phyloP scores from a whole-genome alignment of 371 early-diverging fungal species.

The Quaeritorhiza haematococci region DNA sequence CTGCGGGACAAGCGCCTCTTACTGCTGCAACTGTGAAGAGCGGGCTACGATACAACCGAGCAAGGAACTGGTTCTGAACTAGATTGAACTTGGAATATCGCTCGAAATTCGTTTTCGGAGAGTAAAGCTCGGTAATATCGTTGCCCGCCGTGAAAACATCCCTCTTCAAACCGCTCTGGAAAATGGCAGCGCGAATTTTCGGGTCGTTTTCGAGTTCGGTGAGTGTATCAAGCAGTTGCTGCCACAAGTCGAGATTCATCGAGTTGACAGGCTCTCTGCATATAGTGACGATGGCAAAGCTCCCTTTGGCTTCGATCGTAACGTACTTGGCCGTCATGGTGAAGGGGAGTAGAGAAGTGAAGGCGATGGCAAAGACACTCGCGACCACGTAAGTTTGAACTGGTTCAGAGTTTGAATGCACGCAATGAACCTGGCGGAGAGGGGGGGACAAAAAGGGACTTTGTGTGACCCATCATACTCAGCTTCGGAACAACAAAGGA shows the following conservation, averaged over 20 bases:
- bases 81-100: slow-evolving; percentile 30
- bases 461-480: too few species aligned
- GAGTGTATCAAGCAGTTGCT: slow-evolving; percentile 22
- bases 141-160: slow-evolving; percentile 40
- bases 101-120: slow-evolving; percentile 23
- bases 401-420: too few species aligned
- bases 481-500: too few species aligned
- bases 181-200: slow-evolving; percentile 24
- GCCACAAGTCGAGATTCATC: slow-evolving; percentile 28
- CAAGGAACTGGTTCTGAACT: slow-evolving; percentile 30
- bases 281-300: slow-evolving; percentile 15
- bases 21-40: slow-evolving; percentile 31
- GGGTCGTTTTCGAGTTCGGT: slow-evolving; percentile 15
- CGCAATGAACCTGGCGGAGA: too few species aligned
- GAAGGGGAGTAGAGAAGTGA: too few species aligned
- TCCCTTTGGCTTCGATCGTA: background rate
- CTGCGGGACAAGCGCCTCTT: slow-evolving; percentile 39
- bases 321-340: slow-evolving; percentile 7
- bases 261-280: slow-evolving; percentile 31
- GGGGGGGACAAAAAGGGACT: too few species aligned
- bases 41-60: slow-evolving; percentile 13
- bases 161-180: slow-evolving; percentile 25
- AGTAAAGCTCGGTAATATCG: slow-evolving; percentile 32
- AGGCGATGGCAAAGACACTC: too few species aligned
- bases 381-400: too few species aligned